These are phyloP conservation scores for Citrullus mucosospermus DNA, from an alignment of 306 rosid species.

Conservation along the genomic window DNA sequence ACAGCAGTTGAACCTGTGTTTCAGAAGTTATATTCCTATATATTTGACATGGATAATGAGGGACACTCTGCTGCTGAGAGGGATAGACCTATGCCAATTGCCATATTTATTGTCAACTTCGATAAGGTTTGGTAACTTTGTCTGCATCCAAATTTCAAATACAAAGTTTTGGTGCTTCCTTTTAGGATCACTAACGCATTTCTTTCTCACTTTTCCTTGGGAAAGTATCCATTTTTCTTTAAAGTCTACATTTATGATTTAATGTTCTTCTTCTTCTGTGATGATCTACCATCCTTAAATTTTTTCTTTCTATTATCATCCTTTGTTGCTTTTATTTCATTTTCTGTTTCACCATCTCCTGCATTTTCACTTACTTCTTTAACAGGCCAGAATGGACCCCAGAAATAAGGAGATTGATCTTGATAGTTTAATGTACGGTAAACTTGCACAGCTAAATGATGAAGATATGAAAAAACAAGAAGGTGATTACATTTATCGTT, in stretches of 20 bases:
- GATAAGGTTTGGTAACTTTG: constrained; percentile 49
- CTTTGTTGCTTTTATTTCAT: background rate
- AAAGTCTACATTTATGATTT: background rate
- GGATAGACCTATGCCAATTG: constrained; percentile 58
- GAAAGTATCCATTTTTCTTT: background rate
- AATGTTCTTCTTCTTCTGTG: background rate
- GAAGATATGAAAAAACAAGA: constrained; percentile 83
- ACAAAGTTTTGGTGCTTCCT: background rate
- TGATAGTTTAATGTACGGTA: constrained; percentile 57
- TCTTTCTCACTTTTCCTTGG: background rate
- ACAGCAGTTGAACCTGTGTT: constrained; percentile 75
- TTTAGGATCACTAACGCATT: background rate
- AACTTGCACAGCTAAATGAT: constrained; percentile 48
- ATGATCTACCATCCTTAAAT: background rate
- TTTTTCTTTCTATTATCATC: background rate
- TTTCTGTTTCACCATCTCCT: background rate
- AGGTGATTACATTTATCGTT: constrained; percentile 78
- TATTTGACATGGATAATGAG: constrained; percentile 42
- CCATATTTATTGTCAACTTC: constrained; percentile 78
- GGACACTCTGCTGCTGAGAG: constrained; percentile 35
- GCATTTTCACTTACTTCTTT: constrained; percentile 1
- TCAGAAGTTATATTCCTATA: constrained; percentile 67
- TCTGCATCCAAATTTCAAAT: background rate
- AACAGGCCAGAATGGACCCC: constrained; percentile 83
- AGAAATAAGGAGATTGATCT: constrained; percentile 67